These are phyloP conservation scores for Coelastrella sp. DNA, from an alignment of 139 green algal genomes.

Conservation along the genomic window DNA sequence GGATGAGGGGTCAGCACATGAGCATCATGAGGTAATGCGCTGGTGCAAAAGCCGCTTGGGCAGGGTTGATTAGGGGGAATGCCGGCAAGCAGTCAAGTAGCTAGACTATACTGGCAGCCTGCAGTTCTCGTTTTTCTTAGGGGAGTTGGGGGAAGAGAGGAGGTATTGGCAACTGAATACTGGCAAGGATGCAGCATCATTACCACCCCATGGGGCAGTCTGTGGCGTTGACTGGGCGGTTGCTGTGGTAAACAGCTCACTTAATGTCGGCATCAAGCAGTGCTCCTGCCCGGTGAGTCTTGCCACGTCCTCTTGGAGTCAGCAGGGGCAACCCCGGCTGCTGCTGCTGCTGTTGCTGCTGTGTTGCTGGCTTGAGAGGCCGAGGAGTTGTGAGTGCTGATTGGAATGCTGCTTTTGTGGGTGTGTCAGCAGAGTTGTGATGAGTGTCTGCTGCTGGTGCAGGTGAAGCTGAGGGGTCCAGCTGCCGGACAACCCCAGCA, in stretches of 20 bases:
- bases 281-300: conserved; percentile 28
- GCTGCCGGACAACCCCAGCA: not conserved
- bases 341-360: not conserved
- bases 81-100: too few relatives aligned
- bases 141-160: too few relatives aligned
- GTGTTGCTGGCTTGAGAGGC: not conserved
- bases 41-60: too few relatives aligned
- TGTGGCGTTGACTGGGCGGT: too few relatives aligned
- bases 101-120: too few relatives aligned
- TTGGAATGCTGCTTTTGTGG: not conserved
- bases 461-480: conserved; percentile 3
- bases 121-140: too few relatives aligned
- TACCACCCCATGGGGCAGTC: too few relatives aligned
- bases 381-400: conserved; percentile 4
- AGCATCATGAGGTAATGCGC: too few relatives aligned
- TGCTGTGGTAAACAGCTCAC: not conserved
- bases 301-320: conserved; percentile 11
- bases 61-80: too few relatives aligned
- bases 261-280: conserved; percentile 18
- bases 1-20: not conserved
- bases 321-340: conserved; percentile 6
- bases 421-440: not conserved
- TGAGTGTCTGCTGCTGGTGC: not conserved
- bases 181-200: too few relatives aligned
- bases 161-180: too few relatives aligned